A percentile compares a stretch with the other conserved stretches of the same genome.
Conservation (phyloP, 441 rosid genomes). For the Iberis amara region DNA sequence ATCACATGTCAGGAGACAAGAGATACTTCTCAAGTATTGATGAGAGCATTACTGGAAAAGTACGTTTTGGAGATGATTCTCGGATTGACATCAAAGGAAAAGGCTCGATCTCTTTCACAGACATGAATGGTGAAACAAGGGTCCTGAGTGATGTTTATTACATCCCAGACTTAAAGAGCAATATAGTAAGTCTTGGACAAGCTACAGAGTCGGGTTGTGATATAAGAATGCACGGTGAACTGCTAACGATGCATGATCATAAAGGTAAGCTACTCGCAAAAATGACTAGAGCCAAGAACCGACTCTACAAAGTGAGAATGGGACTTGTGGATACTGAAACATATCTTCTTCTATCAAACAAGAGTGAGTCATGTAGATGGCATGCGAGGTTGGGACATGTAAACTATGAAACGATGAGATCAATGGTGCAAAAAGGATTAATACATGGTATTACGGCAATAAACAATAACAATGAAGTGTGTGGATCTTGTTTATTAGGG, state of each 20-base stretch:
- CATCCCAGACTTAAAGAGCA: neutral
- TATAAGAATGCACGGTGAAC: neutral
- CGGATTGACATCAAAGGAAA: no score
- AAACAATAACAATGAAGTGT: no score
- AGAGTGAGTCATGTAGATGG: neutral
- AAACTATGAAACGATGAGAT: neutral
- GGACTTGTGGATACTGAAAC: neutral
- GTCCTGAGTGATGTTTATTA: neutral
- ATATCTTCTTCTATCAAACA: neutral
- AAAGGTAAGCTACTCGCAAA: neutral
- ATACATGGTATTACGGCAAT: neutral
- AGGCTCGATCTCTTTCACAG: no score
- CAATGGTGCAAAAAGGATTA: neutral
- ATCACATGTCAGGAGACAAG: no score
- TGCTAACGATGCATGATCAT: neutral
- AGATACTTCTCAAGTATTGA: no score
- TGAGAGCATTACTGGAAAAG: no score
- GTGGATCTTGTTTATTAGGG: neutral
- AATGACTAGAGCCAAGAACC: neutral
- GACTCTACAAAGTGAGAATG: neutral
- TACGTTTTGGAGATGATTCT: no score
- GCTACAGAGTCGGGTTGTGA: neutral
- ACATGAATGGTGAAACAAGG: neutral
- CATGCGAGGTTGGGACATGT: neutral
- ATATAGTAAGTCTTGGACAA: neutral